phyloP scores from a whole-genome alignment of 2,329 filamentous ascomycete genomes.

The Aspergillus aculeatinus region DNA sequence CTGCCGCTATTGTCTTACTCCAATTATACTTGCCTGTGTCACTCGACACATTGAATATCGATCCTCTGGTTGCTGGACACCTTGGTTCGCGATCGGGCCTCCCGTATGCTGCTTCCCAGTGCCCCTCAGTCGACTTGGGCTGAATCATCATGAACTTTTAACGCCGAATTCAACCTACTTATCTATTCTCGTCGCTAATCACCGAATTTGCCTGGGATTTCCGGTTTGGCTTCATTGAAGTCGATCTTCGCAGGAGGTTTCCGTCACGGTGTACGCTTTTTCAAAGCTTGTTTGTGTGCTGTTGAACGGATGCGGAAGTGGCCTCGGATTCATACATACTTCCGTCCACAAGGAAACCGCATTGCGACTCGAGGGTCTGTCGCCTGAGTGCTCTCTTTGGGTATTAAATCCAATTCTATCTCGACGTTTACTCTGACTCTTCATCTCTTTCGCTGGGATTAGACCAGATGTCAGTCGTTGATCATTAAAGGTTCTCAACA shows the following conservation, averaged over 20 bases:
- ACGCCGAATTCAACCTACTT: neutral
- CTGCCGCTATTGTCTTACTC: neutral
- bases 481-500: slow-evolving; percentile 12
- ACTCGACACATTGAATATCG: neutral
- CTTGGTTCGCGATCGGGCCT: neutral
- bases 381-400: neutral
- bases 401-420: neutral
- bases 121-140: slow-evolving; percentile 1
- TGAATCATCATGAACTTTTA: slow-evolving; percentile 11
- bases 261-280: slow-evolving; percentile 4
- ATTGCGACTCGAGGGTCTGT: neutral
- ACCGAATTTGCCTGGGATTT: neutral
- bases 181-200: neutral
- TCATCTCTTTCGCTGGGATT: neutral
- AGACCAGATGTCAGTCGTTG: slow-evolving; percentile 14
- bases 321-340: slow-evolving; percentile 9
- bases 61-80: neutral
- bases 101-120: slow-evolving; percentile 7
- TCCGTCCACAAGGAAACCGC: neutral
- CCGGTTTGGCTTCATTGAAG: neutral
- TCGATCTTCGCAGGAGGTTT: slow-evolving; percentile 7
- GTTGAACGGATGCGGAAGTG: slow-evolving; percentile 16
- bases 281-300: slow-evolving; percentile 2
- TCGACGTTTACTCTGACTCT: neutral
- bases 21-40: neutral